Percentiles rank a stretch among this genome's conserved stretches.
These are phyloP conservation scores for Bryoglossum gracile DNA, from an alignment of 495 filamentous ascomycete genomes.

Conservation along the genomic window DNA sequence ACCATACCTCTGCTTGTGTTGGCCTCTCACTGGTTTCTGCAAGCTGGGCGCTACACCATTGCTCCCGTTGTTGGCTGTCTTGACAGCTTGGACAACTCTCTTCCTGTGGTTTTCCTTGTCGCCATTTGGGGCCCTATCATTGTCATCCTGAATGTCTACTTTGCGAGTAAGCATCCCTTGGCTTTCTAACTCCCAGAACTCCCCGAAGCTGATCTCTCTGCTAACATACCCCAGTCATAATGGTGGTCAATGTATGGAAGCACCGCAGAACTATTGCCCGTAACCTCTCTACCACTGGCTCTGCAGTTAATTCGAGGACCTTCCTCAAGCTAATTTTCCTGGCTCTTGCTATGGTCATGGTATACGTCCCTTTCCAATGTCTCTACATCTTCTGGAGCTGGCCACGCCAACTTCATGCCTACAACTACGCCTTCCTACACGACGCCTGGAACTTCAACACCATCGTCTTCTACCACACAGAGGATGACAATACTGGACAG, in stretches of 20 bases:
- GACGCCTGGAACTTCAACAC: too few relatives aligned
- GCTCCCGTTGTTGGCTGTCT: constrained; percentile 68
- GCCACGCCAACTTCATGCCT: too few relatives aligned
- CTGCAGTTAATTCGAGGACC: constrained; percentile 53
- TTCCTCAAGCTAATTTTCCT: constrained; percentile 76
- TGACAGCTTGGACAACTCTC: constrained; percentile 56
- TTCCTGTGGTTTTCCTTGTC: constrained; percentile 60
- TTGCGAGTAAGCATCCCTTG: constrained; percentile 56
- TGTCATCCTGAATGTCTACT: constrained; percentile 54
- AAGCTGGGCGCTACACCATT: constrained; percentile 64
- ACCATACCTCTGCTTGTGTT: constrained; percentile 58
- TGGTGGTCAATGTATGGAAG: constrained; percentile 58
- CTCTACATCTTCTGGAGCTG: constrained; percentile 46
- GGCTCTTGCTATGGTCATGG: constrained; percentile 56
- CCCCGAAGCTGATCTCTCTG: too few relatives aligned
- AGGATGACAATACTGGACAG: constrained; percentile 30
- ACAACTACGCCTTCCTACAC: too few relatives aligned
- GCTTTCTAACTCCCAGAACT: too few relatives aligned
- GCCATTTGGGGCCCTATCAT: constrained; percentile 61
- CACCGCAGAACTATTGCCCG: constrained; percentile 64
- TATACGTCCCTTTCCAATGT: constrained; percentile 56
- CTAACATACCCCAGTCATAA: constrained; percentile 43
- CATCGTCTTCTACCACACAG: too few relatives aligned
- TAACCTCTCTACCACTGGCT: constrained; percentile 40
- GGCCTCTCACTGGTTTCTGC: constrained; percentile 60